Conservation (phyloP, 163 green algal genomes). For the Chloromonas sp. region DNA sequence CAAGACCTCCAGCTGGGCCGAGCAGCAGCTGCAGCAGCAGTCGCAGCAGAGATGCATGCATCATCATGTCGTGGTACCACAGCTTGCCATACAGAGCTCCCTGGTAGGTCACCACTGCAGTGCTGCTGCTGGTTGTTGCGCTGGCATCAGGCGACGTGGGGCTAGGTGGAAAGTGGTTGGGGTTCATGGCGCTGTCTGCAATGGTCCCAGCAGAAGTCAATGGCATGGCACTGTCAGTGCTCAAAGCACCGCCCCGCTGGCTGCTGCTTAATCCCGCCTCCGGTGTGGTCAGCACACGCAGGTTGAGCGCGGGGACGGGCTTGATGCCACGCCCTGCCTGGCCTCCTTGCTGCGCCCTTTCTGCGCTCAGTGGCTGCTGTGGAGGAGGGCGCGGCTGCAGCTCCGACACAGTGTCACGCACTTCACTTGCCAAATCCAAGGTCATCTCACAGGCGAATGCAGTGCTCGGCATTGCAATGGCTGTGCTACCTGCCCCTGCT, state of each 20-base stretch:
- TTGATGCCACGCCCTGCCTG: no score
- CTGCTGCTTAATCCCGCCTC: no score
- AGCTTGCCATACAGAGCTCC: neutral
- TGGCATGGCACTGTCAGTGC: no score
- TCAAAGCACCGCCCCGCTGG: no score
- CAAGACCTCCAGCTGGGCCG: constrained; percentile 22
- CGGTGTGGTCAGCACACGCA: neutral
- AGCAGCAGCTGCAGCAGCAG: constrained; percentile 35
- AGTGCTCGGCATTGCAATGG: no score
- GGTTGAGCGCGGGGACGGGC: neutral
- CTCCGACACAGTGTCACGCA: no score
- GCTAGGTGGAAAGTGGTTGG: neutral
- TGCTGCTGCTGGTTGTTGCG: neutral
- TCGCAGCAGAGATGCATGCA: constrained; percentile 38
- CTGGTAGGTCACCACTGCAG: neutral
- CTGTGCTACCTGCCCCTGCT: no score
- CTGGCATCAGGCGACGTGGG: neutral
- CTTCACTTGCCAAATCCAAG: no score
- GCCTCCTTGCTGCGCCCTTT: no score
- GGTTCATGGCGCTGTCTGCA: neutral
- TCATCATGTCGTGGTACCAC: constrained; percentile 30
- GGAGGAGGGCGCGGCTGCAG: no score
- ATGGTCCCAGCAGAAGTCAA: neutral
- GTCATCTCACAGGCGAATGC: no score
- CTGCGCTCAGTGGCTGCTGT: no score